Evolutionary conservation across 1,284 basidiomycete genomes (phyloP).

Genomic region (Rhodotorula sp.): DNA sequence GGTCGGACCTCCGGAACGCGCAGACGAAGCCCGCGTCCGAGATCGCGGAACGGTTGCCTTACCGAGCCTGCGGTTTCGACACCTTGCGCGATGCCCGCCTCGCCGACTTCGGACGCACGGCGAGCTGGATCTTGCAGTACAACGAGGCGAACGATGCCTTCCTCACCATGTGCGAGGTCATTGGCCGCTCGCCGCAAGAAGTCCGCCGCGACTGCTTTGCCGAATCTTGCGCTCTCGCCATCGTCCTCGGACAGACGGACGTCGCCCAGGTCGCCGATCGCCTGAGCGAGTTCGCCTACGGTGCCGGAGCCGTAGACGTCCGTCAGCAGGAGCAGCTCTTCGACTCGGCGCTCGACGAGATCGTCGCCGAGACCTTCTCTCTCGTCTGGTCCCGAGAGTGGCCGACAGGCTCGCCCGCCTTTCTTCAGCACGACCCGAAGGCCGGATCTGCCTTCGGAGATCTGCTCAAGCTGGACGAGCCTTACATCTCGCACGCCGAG

Average conservation of each 20-base stretch:
- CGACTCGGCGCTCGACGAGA: conserved; percentile 34
- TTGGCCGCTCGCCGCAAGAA: conserved; percentile 50
- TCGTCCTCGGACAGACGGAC: conserved; percentile 1
- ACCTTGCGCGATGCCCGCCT: conserved; percentile 52
- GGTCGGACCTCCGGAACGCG: conserved; percentile 41
- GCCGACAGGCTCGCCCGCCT: not conserved
- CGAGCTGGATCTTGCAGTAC: conserved; percentile 26
- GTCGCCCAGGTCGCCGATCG: conserved; percentile 5
- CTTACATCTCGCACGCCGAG: conserved; percentile 7
- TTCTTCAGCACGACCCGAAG: conserved; percentile 5
- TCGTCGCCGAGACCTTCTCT: conserved; percentile 40
- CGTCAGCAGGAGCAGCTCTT: conserved; percentile 27
- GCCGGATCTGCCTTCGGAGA: conserved; percentile 11
- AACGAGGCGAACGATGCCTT: conserved; percentile 12
- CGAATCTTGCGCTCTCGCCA: conserved; percentile 62
- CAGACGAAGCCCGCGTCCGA: conserved; percentile 58
- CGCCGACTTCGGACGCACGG: conserved; percentile 30
- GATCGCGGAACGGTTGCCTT: conserved; percentile 57
- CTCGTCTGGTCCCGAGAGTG: conserved; percentile 32
- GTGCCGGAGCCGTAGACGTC: conserved; percentile 21
- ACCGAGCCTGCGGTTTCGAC: conserved; percentile 67
- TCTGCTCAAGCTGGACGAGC: conserved; percentile 5
- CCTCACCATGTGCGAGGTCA: conserved; percentile 20
- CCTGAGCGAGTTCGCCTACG: not conserved
- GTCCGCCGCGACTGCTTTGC: conserved; percentile 68